Conservation (phyloP, 192 early-diverging fungal species). For the Kappamyces sp. region DNA sequence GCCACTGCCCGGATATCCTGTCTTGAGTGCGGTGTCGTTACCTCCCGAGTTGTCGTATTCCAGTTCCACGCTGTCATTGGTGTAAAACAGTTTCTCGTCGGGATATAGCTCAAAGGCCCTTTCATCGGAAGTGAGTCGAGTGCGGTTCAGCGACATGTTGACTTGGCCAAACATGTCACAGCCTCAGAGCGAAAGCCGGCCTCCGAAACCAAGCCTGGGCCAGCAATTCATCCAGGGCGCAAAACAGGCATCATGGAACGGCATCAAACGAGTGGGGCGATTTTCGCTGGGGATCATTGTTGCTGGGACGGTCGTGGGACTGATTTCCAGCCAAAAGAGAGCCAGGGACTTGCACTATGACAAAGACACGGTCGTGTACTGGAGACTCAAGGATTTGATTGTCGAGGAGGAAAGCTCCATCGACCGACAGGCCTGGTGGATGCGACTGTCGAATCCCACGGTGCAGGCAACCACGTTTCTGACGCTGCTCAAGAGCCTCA, state of each 20-base stretch:
- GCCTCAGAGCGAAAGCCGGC: too few species aligned
- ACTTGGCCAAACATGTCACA: too few species aligned
- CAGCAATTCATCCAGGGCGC: too few species aligned
- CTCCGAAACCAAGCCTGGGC: too few species aligned
- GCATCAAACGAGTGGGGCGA: too few species aligned
- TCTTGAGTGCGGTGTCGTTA: not conserved
- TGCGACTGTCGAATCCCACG: not conserved
- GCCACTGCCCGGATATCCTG: not conserved
- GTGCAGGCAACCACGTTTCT: conserved; percentile 12
- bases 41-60: conserved; percentile 11
- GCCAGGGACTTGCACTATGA: not conserved
- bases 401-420: not conserved
- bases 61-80: not conserved
- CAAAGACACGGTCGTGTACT: conserved; percentile 5
- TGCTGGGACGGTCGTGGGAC: too few species aligned
- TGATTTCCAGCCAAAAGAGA: too few species aligned
- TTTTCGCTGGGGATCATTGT: too few species aligned
- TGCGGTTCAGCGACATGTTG: too few species aligned
- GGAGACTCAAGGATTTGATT: conserved; percentile 3
- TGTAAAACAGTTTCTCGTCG: conserved; percentile 7
- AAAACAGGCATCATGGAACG: too few species aligned
- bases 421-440: not conserved
- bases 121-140: too few species aligned
- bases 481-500: not conserved
- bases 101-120: not conserved